Conservation (phyloP, 2,329 filamentous ascomycete genomes). For the Balansia obtecta region DNA sequence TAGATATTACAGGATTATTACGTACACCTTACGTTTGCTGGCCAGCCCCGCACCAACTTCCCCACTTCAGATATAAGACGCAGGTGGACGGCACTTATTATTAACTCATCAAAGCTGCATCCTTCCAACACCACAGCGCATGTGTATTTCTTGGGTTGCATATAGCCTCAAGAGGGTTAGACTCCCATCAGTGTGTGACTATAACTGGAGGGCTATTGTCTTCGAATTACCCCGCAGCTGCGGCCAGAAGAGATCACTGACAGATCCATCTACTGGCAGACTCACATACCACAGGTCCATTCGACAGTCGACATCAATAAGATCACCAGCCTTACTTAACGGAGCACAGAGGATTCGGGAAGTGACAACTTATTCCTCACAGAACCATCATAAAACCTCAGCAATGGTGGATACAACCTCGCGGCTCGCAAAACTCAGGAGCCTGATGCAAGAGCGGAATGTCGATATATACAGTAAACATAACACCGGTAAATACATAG, state of each 20-base stretch:
- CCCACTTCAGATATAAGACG: neutral
- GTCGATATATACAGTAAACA: constrained; percentile 82
- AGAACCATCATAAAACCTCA: neutral
- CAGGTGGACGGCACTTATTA: neutral
- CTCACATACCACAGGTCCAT: neutral
- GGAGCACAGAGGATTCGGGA: neutral
- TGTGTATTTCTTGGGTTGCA: no score
- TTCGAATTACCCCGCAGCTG: no score
- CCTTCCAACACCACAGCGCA: neutral
- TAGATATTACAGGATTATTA: neutral
- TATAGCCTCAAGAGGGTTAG: no score
- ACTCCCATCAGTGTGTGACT: no score
- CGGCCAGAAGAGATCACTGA: neutral
- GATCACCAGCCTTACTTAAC: neutral
- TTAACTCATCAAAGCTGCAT: neutral
- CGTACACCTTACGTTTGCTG: neutral
- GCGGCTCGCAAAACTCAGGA: constrained; percentile 63
- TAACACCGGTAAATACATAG: neutral
- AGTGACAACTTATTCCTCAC: neutral
- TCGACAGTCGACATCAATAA: neutral
- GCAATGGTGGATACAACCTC: constrained; percentile 49
- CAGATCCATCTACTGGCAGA: neutral
- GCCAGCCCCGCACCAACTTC: neutral
- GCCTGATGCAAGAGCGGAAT: constrained; percentile 76
- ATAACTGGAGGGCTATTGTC: no score